phyloP scores from a whole-genome alignment of 2,329 filamentous ascomycete genomes.

The Cylindrodendrum hubeiense region DNA sequence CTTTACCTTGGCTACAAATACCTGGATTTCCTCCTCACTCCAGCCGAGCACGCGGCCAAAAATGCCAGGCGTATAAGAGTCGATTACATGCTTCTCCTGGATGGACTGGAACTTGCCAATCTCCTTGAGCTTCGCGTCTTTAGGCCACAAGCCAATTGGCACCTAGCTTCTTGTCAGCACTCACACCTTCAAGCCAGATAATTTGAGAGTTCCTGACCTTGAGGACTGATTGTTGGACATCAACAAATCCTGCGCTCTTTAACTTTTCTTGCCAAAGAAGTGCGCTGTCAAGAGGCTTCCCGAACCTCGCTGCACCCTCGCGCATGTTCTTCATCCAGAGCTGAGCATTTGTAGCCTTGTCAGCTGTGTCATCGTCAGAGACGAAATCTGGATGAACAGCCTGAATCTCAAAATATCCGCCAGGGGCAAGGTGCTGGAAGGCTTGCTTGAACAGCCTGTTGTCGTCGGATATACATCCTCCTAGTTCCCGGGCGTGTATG shows the following conservation, averaged over 20 bases:
- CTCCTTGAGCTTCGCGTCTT: not conserved
- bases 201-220: not conserved
- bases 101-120: not conserved
- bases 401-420: not conserved
- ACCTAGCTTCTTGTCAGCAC: not conserved
- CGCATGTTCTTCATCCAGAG: conserved; percentile 23
- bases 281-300: conserved; percentile 19
- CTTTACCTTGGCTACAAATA: not conserved
- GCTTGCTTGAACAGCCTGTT: not conserved
- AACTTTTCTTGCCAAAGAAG: conserved; percentile 7
- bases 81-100: not conserved
- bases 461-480: not conserved
- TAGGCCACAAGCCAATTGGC: not conserved
- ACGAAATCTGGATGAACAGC: not conserved
- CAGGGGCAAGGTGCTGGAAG: not conserved
- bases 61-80: not conserved
- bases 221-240: conserved; percentile 1
- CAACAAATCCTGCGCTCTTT: conserved; percentile 1
- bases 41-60: not conserved
- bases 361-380: not conserved
- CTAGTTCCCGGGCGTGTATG: not conserved
- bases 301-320: conserved; percentile 17
- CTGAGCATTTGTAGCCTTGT: not conserved
- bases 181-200: not conserved
- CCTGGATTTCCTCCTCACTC: not conserved